Evolutionary conservation across 257 asterid genomes (phyloP).

Genomic region (Forsythia suspensa): DNA sequence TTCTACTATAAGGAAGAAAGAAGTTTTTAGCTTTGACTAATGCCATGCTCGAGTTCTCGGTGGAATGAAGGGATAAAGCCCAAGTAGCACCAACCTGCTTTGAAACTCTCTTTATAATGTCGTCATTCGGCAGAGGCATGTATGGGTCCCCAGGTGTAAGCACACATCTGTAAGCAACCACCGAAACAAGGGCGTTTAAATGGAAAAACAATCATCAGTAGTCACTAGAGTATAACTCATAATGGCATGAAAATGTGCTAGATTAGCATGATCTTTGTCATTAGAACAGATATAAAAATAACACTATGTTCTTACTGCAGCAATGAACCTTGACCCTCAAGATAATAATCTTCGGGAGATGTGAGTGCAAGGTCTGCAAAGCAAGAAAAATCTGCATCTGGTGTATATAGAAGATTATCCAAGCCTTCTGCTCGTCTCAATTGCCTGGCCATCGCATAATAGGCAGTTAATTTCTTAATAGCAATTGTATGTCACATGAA

Average conservation of each 20-base stretch:
- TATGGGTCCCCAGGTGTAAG: constrained; percentile 99
- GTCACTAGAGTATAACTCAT: constrained; percentile 10
- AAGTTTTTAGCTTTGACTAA: neutral
- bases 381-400: constrained; percentile 99
- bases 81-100: constrained; percentile 64
- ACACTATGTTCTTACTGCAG: constrained; percentile 70
- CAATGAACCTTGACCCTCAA: constrained; percentile 94
- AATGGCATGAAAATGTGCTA: constrained; percentile 2
- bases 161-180: constrained; percentile 64
- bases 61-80: constrained; percentile 5
- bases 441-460: constrained; percentile 61
- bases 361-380: constrained; percentile 96
- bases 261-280: neutral
- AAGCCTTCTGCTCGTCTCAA: constrained; percentile 75
- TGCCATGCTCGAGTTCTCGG: neutral
- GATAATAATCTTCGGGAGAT: constrained; percentile 89
- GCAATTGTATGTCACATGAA: neutral
- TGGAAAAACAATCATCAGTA: neutral
- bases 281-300: neutral
- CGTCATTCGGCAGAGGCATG: constrained; percentile 91
- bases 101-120: constrained; percentile 79
- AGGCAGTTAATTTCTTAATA: neutral
- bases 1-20: neutral
- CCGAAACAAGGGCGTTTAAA: constrained; percentile 14
- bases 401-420: constrained; percentile 93